phyloP scores from a whole-genome alignment of 305 asterid genomes.

The Lippia alba region DNA sequence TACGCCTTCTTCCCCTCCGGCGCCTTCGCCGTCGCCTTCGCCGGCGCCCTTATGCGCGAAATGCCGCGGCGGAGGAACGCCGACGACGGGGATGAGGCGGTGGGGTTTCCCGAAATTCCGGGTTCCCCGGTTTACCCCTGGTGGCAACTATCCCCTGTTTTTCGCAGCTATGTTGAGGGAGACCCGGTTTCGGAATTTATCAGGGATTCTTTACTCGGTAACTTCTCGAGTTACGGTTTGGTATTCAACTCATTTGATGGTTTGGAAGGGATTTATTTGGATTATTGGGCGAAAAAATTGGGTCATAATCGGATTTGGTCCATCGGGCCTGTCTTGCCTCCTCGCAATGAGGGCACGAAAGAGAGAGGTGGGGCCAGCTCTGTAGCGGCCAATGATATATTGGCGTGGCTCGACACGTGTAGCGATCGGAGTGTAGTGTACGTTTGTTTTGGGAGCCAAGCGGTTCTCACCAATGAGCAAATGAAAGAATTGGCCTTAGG shows the following conservation, averaged over 20 bases:
- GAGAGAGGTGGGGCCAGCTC: conserved; percentile 64
- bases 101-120: conserved; percentile 48
- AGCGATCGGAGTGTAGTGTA: conserved; percentile 55
- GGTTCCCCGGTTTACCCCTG: conserved; percentile 62
- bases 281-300: conserved; percentile 40
- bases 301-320: conserved; percentile 69
- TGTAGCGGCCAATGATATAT: conserved; percentile 30
- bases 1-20: conserved; percentile 75
- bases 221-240: conserved; percentile 55
- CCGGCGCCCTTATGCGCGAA: conserved; percentile 54
- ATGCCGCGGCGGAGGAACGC: conserved; percentile 41
- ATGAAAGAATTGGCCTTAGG: conserved; percentile 56
- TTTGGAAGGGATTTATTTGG: conserved; percentile 52
- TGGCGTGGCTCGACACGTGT: conserved; percentile 63
- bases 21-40: conserved; percentile 52
- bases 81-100: conserved; percentile 36
- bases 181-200: conserved; percentile 52
- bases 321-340: conserved; percentile 65
- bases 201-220: conserved; percentile 35
- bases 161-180: conserved; percentile 45
- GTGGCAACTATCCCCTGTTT: conserved; percentile 77
- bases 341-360: conserved; percentile 31
- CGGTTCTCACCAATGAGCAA: conserved; percentile 63
- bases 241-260: conserved; percentile 59
- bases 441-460: conserved; percentile 80